Conservation (phyloP, 202 grass and related monocot species). For the Musa balbisiana region DNA sequence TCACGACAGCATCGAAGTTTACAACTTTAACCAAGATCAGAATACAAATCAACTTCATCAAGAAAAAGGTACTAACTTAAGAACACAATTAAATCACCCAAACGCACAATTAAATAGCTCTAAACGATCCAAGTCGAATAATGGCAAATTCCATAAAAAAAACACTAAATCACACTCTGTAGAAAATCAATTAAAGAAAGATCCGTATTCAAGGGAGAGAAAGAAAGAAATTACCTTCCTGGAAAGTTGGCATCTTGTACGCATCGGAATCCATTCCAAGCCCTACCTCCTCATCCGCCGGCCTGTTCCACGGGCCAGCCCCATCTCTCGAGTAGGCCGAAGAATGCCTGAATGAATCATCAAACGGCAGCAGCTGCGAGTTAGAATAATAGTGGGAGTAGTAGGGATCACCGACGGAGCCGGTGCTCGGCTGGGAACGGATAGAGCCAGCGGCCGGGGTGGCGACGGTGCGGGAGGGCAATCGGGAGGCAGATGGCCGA, state of each 20-base stretch:
- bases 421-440: neutral
- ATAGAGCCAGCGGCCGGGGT: neutral
- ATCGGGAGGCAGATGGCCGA: neutral
- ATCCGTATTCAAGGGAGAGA: no score
- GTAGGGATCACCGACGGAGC: neutral
- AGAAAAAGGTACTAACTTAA: neutral
- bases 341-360: constrained; percentile 1
- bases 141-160: no score
- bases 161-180: no score
- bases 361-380: neutral
- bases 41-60: neutral
- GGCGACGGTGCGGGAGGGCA: neutral
- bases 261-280: neutral
- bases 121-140: no score
- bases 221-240: neutral
- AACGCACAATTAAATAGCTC: no score
- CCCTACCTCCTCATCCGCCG: neutral
- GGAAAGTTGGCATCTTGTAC: neutral
- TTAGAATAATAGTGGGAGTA: neutral
- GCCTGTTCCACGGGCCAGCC: neutral
- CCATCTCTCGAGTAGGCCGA: neutral
- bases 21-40: neutral
- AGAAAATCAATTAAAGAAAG: no score
- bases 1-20: neutral
- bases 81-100: neutral